Percentiles rank a stretch among this genome's conserved stretches.
These are phyloP conservation scores for Cladosporium sp. DNA, from an alignment of 2,329 filamentous ascomycete species.

Conservation along the genomic window DNA sequence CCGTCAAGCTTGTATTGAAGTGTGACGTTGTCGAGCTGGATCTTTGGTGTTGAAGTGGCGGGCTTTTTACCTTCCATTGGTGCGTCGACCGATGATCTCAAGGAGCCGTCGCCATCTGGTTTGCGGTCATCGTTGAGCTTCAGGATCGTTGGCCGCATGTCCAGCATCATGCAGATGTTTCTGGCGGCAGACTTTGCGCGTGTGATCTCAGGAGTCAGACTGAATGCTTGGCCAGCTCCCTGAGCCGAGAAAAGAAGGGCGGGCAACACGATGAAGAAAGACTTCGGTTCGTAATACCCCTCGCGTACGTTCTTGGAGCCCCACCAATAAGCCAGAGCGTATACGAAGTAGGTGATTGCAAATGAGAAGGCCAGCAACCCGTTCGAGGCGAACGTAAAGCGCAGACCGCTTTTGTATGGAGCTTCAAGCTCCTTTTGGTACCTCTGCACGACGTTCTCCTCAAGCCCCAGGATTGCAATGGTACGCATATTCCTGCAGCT, in stretches of 20 bases:
- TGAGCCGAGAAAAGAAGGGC: slow-evolving; percentile 46
- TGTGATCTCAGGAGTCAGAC: slow-evolving; percentile 42
- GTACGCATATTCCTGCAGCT: slow-evolving; percentile 64
- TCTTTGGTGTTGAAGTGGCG: slow-evolving; percentile 14
- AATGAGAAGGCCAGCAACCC: slow-evolving; percentile 42
- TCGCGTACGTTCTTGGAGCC: slow-evolving; percentile 40
- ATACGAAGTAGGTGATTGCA: slow-evolving; percentile 45
- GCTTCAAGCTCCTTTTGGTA: slow-evolving; percentile 37
- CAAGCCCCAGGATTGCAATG: slow-evolving; percentile 42
- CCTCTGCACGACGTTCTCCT: slow-evolving; percentile 34
- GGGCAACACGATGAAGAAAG: slow-evolving; percentile 45
- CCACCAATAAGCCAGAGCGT: slow-evolving; percentile 49
- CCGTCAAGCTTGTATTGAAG: slow-evolving; percentile 36
- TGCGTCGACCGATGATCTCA: slow-evolving; percentile 7
- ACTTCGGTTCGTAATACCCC: slow-evolving; percentile 37
- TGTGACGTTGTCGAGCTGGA: slow-evolving; percentile 36
- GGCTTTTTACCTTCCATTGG: neutral
- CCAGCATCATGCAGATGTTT: slow-evolving; percentile 40
- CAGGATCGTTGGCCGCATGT: slow-evolving; percentile 38
- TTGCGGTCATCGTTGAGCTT: slow-evolving; percentile 10
- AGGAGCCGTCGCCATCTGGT: neutral
- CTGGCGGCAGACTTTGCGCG: slow-evolving; percentile 42
- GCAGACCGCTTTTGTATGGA: slow-evolving; percentile 38
- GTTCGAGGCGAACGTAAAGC: slow-evolving; percentile 39
- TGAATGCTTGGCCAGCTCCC: slow-evolving; percentile 44